Evolutionary conservation across 1,284 basidiomycete genomes (phyloP).

Genomic region (Neonothopanus nambi): DNA sequence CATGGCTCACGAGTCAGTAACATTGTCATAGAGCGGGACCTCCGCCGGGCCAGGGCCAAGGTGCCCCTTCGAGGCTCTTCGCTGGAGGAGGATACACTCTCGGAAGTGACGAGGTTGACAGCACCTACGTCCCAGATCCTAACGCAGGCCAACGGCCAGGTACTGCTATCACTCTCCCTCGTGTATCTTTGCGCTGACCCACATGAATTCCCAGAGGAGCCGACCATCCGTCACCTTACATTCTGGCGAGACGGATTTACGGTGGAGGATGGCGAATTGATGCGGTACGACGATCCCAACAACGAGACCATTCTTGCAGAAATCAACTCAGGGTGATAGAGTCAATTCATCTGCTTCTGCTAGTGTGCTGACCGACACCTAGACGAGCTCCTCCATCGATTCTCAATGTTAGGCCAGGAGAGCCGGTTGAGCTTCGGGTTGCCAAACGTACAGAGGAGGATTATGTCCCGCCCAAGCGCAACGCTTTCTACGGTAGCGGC

Average conservation of each 20-base stretch:
- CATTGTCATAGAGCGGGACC: constrained; percentile 48
- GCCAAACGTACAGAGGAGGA: constrained; percentile 74
- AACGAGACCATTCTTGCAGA: constrained; percentile 75
- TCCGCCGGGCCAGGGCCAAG: constrained; percentile 30
- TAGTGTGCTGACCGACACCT: constrained; percentile 8
- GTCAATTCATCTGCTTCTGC: constrained; percentile 25
- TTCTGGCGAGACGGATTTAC: constrained; percentile 97
- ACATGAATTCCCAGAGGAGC: constrained; percentile 43
- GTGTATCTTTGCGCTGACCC: neutral
- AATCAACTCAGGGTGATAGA: constrained; percentile 83
- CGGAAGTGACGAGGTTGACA: constrained; percentile 85
- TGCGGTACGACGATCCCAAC: constrained; percentile 82
- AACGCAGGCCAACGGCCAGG: constrained; percentile 33
- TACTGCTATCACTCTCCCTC: constrained; percentile 19
- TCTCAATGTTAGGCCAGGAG: constrained; percentile 76
- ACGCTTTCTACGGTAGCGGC: constrained; percentile 76
- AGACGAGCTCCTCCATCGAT: constrained; percentile 81
- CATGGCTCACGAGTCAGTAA: constrained; percentile 7
- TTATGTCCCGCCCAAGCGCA: constrained; percentile 56
- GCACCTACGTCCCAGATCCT: constrained; percentile 72
- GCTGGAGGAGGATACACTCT: constrained; percentile 79
- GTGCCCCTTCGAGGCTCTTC: constrained; percentile 42
- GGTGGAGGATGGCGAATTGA: constrained; percentile 87
- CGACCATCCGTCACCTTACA: constrained; percentile 77
- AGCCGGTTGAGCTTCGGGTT: constrained; percentile 87